Base-by-base conservation (phyloP, 306 rosid genomes). In the Benincasa hispida region DNA sequence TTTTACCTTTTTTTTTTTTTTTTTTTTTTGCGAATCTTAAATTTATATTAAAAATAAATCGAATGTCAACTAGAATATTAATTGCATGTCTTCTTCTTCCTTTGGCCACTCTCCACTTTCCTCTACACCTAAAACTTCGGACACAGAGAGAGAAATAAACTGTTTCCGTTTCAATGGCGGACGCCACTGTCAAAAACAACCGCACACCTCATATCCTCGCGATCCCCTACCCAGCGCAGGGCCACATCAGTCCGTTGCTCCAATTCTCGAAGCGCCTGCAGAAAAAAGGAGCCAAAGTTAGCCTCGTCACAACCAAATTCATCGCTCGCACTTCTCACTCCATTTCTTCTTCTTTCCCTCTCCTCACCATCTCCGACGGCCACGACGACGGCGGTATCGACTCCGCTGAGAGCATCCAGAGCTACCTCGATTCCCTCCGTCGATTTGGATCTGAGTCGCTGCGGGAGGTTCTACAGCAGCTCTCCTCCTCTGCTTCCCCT, bases 161-260 rank as follows among this genome's bases (percentile, higher is more conserved):
- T 57, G 18, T 63, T 63, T 63, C 37, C 47, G 18, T 63, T 17
- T 63, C 47, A 17, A 63, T 63, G 70, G 70, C 21, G 70, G 22
- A 63, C 34, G 32, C 8, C 34, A 13, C 8, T 1, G 10, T 12
- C 12, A 19, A 14, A 30, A 24, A 18, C 47, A 11, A 50, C 70
- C 70, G 70, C 3, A 25, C 47, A 13, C 45, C 70, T 30, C 76
- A 72, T 27, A 27, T 72, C 14, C 17, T 72, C 14, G 24, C 28
- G 6, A 30, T 63, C 4, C 69, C 74, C 2, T 53, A 60, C 47
- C 77, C 60, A 22, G 53, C 27, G 42, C 80, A 67, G 32, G 80
- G 85, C 76, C 85, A 78, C 68, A 55, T 82, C 56, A 82, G 65
- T 34, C 85, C 85, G 42, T 63, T 82, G 76, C 77, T 78, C 54